phyloP scores from a whole-genome alignment of 257 asterid genomes.

The Mitragyna speciosa region DNA sequence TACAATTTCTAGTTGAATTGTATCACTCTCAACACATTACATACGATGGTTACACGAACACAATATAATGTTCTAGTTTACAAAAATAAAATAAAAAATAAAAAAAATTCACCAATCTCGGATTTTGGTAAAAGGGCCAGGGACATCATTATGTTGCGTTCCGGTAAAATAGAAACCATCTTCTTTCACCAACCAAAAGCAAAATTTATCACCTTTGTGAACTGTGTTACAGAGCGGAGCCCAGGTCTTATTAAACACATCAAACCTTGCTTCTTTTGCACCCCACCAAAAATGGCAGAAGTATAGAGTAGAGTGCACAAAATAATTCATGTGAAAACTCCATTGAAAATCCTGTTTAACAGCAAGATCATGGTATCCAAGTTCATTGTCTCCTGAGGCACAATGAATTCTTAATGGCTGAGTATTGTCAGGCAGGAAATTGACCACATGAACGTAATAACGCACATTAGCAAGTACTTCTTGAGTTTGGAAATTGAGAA shows the following conservation, averaged over 20 bases:
- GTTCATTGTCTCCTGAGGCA: background rate
- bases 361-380: background rate
- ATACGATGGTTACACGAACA: no score
- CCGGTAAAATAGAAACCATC: constrained; percentile 9
- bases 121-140: no score
- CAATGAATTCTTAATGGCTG: background rate
- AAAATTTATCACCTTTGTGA: background rate
- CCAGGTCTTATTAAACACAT: background rate
- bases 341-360: background rate
- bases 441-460: background rate
- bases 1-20: no score
- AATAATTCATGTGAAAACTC: background rate
- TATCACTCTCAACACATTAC: no score
- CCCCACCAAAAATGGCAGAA: constrained; percentile 11
- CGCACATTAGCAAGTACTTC: no score
- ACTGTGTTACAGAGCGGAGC: background rate
- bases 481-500: no score
- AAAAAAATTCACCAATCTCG: no score
- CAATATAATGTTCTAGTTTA: no score
- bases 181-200: background rate
- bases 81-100: no score
- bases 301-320: background rate
- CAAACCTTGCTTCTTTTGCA: background rate
- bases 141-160: background rate
- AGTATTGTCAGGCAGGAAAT: background rate